Conservation (phyloP, 1,139 yeast genomes). For the Arxiozyma telluris region DNA sequence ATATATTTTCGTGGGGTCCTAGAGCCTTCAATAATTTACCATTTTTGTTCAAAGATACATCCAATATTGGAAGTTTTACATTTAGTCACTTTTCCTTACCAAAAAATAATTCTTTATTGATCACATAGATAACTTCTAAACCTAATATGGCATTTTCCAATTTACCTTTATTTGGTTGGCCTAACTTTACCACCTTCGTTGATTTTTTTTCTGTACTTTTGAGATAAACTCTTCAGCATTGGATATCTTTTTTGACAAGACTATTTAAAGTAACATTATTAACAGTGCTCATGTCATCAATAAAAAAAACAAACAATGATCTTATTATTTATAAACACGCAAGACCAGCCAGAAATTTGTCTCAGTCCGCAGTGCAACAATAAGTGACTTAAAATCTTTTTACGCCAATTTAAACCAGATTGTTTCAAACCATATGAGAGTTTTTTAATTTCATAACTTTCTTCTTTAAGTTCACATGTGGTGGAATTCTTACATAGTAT, state of each 20-base stretch:
- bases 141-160: neutral
- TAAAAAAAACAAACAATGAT: constrained; percentile 6
- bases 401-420: constrained; percentile 11
- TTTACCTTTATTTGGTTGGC: neutral
- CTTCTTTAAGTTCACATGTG: constrained; percentile 5
- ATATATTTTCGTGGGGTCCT: constrained; percentile 4
- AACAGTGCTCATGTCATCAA: constrained; percentile 11
- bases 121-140: neutral
- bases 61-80: constrained; percentile 2
- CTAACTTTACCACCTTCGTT: neutral
- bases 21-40: constrained; percentile 5
- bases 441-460: constrained; percentile 9
- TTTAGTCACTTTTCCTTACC: constrained; percentile 6
- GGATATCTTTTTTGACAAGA: neutral
- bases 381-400: constrained; percentile 2
- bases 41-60: neutral
- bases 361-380: neutral
- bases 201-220: neutral
- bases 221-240: neutral
- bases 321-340: constrained; percentile 4
- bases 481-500: constrained; percentile 12
- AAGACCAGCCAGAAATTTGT: constrained; percentile 8
- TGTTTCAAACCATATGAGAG: constrained; percentile 11
- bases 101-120: neutral
- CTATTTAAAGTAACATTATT: too few species aligned